phyloP scores from a whole-genome alignment of 2,329 filamentous ascomycete genomes.

The Diaporthe amygdali region DNA sequence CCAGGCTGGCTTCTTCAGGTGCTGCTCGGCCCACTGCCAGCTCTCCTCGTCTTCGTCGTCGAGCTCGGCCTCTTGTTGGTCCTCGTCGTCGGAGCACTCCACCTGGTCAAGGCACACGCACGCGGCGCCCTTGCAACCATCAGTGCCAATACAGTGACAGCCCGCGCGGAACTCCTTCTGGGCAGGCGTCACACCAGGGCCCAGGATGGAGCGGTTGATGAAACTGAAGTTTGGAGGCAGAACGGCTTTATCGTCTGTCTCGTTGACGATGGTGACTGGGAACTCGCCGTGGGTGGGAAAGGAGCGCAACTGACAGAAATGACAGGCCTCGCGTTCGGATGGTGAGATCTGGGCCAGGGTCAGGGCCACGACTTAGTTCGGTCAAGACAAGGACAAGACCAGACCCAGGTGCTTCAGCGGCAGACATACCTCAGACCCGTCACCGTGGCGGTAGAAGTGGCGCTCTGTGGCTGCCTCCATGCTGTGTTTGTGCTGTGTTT shows the following conservation, averaged over 20 bases:
- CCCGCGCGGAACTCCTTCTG: conserved; percentile 69
- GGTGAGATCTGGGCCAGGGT: neutral
- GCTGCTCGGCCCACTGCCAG: conserved; percentile 16
- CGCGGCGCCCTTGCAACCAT: conserved; percentile 69
- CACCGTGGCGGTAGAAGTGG: conserved; percentile 58
- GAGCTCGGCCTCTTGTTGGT: conserved; percentile 54
- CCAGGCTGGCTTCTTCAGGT: conserved; percentile 24
- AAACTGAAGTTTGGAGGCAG: conserved; percentile 72
- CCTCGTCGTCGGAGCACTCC: conserved; percentile 60
- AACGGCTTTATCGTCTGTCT: conserved; percentile 55
- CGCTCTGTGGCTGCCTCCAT: conserved; percentile 53
- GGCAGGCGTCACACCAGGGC: conserved; percentile 63
- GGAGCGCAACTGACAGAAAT: conserved; percentile 65
- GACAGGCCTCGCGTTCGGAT: conserved; percentile 45
- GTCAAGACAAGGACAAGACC: conserved; percentile 17
- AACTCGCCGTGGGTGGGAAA: conserved; percentile 54
- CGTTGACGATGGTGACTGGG: conserved; percentile 70
- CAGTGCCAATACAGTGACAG: conserved; percentile 67
- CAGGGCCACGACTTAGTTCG: neutral
- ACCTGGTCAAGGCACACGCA: conserved; percentile 71
- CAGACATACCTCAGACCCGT: conserved; percentile 34
- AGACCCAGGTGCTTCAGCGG: conserved; percentile 20
- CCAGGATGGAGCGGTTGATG: conserved; percentile 65
- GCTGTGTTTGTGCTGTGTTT: neutral
- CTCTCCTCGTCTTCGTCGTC: conserved; percentile 37